These are phyloP conservation scores for Fusarium marasasianum DNA, from an alignment of 2,329 filamentous ascomycete species.

Conservation along the genomic window DNA sequence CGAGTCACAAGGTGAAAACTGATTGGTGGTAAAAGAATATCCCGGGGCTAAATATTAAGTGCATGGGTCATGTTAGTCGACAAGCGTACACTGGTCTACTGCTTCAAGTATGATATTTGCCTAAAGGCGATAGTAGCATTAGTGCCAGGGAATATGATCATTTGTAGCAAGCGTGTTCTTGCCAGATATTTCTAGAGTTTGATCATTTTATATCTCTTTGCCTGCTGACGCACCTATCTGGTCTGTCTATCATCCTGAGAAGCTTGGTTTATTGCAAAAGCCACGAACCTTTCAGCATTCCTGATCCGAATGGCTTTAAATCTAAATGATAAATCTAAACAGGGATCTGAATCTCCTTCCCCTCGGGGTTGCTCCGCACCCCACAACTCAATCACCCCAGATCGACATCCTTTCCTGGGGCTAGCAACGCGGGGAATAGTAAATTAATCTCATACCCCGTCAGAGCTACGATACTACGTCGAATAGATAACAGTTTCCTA, in stretches of 20 bases:
- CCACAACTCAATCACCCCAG: conserved; percentile 15
- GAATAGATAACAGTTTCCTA: not conserved
- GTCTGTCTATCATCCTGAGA: not conserved
- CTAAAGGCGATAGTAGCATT: conserved; percentile 4
- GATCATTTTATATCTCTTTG: not conserved
- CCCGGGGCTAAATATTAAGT: not conserved
- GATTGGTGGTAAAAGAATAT: conserved; percentile 15
- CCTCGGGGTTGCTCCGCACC: not conserved
- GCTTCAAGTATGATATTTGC: conserved; percentile 7
- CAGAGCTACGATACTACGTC: not conserved
- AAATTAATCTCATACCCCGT: not conserved
- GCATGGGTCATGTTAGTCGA: conserved; percentile 1
- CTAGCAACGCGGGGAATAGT: conserved; percentile 7
- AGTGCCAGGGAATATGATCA: not conserved
- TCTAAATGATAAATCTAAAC: too few relatives aligned
- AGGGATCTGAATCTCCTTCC: conserved; percentile 1
- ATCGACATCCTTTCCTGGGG: conserved; percentile 1
- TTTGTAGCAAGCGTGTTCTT: not conserved
- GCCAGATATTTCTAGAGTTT: not conserved
- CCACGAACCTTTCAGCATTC: not conserved
- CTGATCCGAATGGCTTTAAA: not conserved
- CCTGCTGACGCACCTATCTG: not conserved
- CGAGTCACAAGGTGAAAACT: not conserved
- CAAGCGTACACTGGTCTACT: not conserved
- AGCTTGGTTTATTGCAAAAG: not conserved